phyloP scores from a whole-genome alignment of 2,329 filamentous ascomycete species.

The Trichoderma koningii region DNA sequence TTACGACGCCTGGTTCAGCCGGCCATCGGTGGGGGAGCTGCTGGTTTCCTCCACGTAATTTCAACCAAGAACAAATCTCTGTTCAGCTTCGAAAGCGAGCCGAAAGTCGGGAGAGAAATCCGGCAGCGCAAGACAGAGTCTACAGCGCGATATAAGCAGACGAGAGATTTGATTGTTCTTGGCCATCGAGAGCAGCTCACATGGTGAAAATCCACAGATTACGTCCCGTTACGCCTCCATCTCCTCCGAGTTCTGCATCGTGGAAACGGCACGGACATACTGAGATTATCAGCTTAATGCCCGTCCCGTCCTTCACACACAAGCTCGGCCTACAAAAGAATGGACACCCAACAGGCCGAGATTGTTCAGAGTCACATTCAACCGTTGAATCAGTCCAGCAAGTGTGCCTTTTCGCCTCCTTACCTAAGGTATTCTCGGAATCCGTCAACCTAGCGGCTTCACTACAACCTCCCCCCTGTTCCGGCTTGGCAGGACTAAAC shows the following conservation, averaged over 20 bases:
- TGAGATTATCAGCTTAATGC: background rate
- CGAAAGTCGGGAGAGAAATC: too few species aligned
- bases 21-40: constrained; percentile 2
- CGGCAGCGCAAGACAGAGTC: too few species aligned
- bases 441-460: background rate
- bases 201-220: too few species aligned
- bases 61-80: background rate
- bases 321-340: background rate
- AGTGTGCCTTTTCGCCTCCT: background rate
- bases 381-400: background rate
- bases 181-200: too few species aligned
- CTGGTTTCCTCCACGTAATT: constrained; percentile 5
- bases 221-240: background rate
- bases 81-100: too few species aligned
- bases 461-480: background rate
- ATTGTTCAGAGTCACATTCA: background rate
- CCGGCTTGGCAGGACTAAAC: background rate
- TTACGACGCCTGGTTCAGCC: constrained; percentile 25
- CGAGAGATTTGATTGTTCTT: too few species aligned
- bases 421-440: background rate
- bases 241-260: background rate
- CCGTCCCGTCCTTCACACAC: background rate
- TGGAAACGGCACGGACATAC: constrained; percentile 8
- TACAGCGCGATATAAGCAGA: too few species aligned
- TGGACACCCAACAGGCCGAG: background rate